phyloP scores from a whole-genome alignment of 305 asterid genomes.

The Rubia occidens region DNA sequence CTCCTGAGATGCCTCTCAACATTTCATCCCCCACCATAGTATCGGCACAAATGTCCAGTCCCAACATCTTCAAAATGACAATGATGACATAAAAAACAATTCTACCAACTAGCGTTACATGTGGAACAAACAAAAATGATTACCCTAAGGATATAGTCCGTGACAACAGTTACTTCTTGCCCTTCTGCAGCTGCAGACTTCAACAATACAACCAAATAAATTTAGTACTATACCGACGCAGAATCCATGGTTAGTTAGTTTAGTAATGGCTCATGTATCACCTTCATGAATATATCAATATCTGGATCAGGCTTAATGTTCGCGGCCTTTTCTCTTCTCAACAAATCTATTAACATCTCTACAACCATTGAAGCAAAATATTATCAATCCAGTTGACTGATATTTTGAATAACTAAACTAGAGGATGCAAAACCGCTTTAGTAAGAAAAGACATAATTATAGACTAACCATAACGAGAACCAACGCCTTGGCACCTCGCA shows the following conservation, averaged over 20 bases:
- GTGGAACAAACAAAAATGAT: neutral
- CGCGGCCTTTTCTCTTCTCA: conserved; percentile 82
- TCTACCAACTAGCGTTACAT: neutral
- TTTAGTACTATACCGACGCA: neutral
- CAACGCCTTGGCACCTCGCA: conserved; percentile 97
- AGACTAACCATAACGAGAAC: conserved; percentile 59
- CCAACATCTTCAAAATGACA: conserved; percentile 49
- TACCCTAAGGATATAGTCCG: conserved; percentile 90
- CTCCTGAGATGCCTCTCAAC: conserved; percentile 92
- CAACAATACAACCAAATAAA: conserved; percentile 9
- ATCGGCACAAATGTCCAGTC: conserved; percentile 91
- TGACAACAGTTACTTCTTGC: conserved; percentile 62
- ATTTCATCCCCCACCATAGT: conserved; percentile 87
- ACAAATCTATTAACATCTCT: conserved; percentile 76
- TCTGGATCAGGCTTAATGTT: conserved; percentile 92
- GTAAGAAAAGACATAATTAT: neutral
- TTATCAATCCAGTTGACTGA: neutral
- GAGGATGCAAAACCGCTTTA: neutral
- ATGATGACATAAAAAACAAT: neutral
- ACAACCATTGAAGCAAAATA: conserved; percentile 13
- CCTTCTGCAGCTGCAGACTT: conserved; percentile 84
- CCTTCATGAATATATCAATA: conserved; percentile 92
- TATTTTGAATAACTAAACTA: neutral
- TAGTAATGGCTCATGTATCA: conserved; percentile 12
- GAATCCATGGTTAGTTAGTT: neutral